Conservation (phyloP, 2,329 filamentous ascomycete genomes). For the Fusarium sulawesiense region DNA sequence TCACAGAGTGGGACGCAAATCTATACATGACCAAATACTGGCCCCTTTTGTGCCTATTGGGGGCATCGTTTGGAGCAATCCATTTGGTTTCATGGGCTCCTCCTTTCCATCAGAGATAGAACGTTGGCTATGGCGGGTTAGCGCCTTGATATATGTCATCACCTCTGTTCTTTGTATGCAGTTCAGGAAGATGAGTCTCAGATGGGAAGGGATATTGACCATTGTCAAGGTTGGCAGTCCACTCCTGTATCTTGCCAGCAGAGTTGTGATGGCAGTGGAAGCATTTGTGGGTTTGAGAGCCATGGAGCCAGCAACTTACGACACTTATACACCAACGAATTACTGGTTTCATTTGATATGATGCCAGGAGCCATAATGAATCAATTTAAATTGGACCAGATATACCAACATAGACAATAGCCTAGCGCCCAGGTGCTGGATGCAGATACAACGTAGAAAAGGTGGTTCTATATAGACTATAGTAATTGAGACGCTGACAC, state of each 20-base stretch:
- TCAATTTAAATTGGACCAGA: neutral
- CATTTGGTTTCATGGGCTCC: slow-evolving; percentile 21
- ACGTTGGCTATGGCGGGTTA: slow-evolving; percentile 21
- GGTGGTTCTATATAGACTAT: neutral
- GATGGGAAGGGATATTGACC: slow-evolving; percentile 12
- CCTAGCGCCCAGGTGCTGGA: neutral
- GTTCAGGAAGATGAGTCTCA: slow-evolving; percentile 14
- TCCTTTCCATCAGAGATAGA: slow-evolving; percentile 18
- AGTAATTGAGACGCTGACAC: fast-evolving
- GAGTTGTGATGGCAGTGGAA: slow-evolving; percentile 22
- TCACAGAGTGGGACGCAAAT: slow-evolving; percentile 17
- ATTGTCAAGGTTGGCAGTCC: slow-evolving; percentile 14
- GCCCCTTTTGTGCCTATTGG: slow-evolving; percentile 21
- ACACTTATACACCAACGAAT: slow-evolving; percentile 4
- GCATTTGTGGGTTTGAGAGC: slow-evolving; percentile 19
- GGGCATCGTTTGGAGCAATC: slow-evolving; percentile 21
- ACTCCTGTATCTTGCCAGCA: slow-evolving; percentile 21
- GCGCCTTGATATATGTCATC: slow-evolving; percentile 10
- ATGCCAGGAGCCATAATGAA: neutral
- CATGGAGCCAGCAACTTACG: slow-evolving; percentile 19
- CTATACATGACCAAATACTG: slow-evolving; percentile 29
- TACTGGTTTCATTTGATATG: slow-evolving; percentile 24
- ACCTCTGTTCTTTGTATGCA: slow-evolving; percentile 16
- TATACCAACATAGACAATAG: neutral
- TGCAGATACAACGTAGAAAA: neutral